Evolutionary conservation across 179 eudicot genomes (phyloP).

Genomic region (Amaranthus tricolor): DNA sequence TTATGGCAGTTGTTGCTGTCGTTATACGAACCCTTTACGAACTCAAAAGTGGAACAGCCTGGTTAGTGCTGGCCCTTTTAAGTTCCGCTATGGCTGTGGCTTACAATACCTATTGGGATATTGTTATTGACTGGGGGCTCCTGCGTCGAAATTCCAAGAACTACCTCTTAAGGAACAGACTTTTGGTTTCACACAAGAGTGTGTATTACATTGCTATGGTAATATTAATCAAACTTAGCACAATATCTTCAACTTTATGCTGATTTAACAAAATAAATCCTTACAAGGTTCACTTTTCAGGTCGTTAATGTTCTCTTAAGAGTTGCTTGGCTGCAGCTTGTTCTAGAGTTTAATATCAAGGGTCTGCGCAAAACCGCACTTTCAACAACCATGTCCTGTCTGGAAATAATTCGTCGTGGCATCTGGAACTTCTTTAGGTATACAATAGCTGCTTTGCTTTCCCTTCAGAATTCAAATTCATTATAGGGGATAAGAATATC

Average conservation of each 20-base stretch:
- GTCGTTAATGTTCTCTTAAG: conserved; percentile 51
- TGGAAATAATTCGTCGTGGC: conserved; percentile 72
- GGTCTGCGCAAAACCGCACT: conserved; percentile 45
- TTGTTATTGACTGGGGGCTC: conserved; percentile 67
- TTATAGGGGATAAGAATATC: not conserved
- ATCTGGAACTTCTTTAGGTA: conserved; percentile 84
- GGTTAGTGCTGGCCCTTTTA: conserved; percentile 52
- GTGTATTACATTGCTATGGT: conserved; percentile 64
- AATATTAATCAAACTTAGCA: conserved; percentile 9
- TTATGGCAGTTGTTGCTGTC: conserved; percentile 59
- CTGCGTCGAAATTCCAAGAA: conserved; percentile 48
- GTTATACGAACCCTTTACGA: conserved; percentile 51
- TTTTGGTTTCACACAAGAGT: conserved; percentile 45
- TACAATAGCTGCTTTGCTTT: not conserved
- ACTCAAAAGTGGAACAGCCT: conserved; percentile 37
- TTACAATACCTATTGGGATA: conserved; percentile 65
- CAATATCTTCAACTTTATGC: not conserved
- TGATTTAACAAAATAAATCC: not conserved
- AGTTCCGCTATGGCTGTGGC: conserved; percentile 51
- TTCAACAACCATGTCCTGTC: conserved; percentile 52
- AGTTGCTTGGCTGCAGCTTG: conserved; percentile 69
- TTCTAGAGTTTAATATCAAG: conserved; percentile 42
- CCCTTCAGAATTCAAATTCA: not conserved
- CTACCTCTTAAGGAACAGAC: conserved; percentile 48
- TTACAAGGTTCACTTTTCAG: conserved; percentile 33